Percentiles rank a stretch among this genome's conserved stretches.
Conservation (phyloP, 148 eudicot genomes). For the Pouteria glomerata region DNA sequence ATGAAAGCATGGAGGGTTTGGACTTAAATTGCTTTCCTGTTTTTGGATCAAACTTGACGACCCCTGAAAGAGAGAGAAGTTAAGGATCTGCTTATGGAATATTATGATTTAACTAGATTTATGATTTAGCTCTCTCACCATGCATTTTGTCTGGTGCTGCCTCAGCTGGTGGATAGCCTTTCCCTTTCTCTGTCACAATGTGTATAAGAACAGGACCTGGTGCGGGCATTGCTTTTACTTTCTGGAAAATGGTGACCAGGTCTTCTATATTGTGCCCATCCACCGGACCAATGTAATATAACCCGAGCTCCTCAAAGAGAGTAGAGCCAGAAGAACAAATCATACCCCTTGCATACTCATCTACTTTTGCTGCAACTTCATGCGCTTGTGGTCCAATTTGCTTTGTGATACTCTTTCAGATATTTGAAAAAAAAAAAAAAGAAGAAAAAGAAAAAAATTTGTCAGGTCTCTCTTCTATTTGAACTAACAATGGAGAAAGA, state of each 20-base stretch:
- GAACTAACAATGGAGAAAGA: neutral
- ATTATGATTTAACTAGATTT: neutral
- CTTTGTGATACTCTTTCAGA: slow-evolving; percentile 57
- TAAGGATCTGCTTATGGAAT: neutral
- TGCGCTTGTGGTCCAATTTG: slow-evolving; percentile 62
- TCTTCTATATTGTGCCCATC: slow-evolving; percentile 70
- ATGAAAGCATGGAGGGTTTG: slow-evolving; percentile 52
- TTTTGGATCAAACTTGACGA: slow-evolving; percentile 57
- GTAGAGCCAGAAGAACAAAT: slow-evolving; percentile 44
- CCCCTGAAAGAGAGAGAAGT: slow-evolving; percentile 34
- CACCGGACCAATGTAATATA: slow-evolving; percentile 74
- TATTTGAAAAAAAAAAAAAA: no score
- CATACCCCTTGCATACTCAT: slow-evolving; percentile 67
- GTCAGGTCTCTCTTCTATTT: neutral
- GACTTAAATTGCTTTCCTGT: slow-evolving; percentile 66
- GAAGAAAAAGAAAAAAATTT: slow-evolving; percentile 2
- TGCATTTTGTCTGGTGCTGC: slow-evolving; percentile 74
- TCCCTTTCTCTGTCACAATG: slow-evolving; percentile 73
- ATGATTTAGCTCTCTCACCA: slow-evolving; percentile 31
- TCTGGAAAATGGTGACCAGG: slow-evolving; percentile 43
- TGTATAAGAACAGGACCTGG: slow-evolving; percentile 73
- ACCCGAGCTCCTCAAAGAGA: slow-evolving; percentile 66
- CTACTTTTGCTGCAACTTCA: slow-evolving; percentile 58
- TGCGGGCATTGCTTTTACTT: slow-evolving; percentile 62
- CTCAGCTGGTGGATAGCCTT: slow-evolving; percentile 80